Evolutionary conservation across 805 yeast genomes (phyloP), one percentile per base, ranked within the genome.

Genomic region (Candida gorgasii): DNA sequence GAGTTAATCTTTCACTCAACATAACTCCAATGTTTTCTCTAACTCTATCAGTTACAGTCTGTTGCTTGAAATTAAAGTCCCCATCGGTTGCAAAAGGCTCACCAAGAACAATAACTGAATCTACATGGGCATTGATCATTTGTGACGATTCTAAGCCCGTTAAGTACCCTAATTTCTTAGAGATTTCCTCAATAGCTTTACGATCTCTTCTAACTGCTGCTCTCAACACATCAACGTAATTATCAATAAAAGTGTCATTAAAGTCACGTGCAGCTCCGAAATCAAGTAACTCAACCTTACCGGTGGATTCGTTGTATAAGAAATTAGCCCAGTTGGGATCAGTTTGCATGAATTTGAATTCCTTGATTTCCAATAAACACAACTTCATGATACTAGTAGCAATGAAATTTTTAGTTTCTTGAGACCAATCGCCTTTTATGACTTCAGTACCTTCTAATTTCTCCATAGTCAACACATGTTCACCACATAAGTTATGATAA

Each of bases 321-420:
- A 93, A 93, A 62, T 93, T 93, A 34, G 99, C 97, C 99, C 99
- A 93, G 63, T 93, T 93, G 39, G 99, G 99, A 67, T 93, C 99
- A 1, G 98, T 92, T 67, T 93, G 99, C 99, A 93, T 93, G 67
- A 84, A 92, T 55, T 77, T 78, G 69, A 85, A 90, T 52, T 78
- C 69, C 11, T 89, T 87, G 61, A 93, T 86, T 65, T 93, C 99
- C 52, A 77, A 72, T 36, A 93, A 68, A 57, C 97, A 89, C 31
- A 93, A 72, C 50, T 88, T 77, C 96, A 93, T 86, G 40, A 93
- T 82, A 50, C 84, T 77, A 3, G 87, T 78, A 13, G 96, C 95
- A 40, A 93, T 83, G 80, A 86, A 86, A 63, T 93, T 72, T 47
- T 77, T 80, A 6, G 84, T 79, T 7, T 78, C 80, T 65, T 89